Evolutionary conservation across 176 grass and related monocot genomes (phyloP).

Genomic region (Calamus simplicifolius): DNA sequence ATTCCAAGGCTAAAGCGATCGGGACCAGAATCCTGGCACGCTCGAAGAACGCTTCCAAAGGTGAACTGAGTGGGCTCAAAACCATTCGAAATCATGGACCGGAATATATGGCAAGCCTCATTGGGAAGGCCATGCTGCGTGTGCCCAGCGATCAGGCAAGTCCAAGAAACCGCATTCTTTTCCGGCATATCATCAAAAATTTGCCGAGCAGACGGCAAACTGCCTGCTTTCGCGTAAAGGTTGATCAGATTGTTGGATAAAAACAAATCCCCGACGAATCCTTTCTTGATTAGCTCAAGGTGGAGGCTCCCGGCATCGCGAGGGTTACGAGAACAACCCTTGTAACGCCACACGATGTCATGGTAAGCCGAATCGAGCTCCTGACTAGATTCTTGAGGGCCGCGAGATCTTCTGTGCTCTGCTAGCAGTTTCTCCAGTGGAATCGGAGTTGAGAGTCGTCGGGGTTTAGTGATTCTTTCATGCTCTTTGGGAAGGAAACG

Average conservation of each 20-base stretch:
- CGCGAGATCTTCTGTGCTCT: too few relatives aligned
- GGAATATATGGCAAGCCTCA: slow-evolving; percentile 39
- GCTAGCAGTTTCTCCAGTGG: too few relatives aligned
- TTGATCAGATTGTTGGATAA: slow-evolving; percentile 52
- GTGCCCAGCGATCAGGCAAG: slow-evolving; percentile 51
- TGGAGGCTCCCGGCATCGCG: slow-evolving; percentile 38
- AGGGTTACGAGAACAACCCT: background rate
- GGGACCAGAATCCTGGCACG: slow-evolving; percentile 39
- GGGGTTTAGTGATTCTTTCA: too few relatives aligned
- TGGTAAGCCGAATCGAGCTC: slow-evolving; percentile 10
- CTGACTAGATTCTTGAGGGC: background rate
- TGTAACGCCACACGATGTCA: slow-evolving; percentile 10
- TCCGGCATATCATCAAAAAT: slow-evolving; percentile 50
- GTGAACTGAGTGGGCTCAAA: slow-evolving; percentile 56
- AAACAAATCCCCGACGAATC: slow-evolving; percentile 47
- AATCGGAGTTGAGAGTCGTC: too few relatives aligned
- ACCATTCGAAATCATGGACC: slow-evolving; percentile 32
- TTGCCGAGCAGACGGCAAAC: slow-evolving; percentile 23
- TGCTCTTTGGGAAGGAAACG: background rate
- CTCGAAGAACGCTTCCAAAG: slow-evolving; percentile 49
- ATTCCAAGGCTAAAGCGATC: slow-evolving; percentile 31
- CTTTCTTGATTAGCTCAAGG: slow-evolving; percentile 41
- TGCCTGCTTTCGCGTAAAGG: slow-evolving; percentile 29
- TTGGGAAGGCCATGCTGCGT: slow-evolving; percentile 25
- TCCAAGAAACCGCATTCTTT: slow-evolving; percentile 57